These are phyloP conservation scores for Teratosphaeria destructans DNA, from an alignment of 2,329 filamentous ascomycete genomes.

Conservation along the genomic window DNA sequence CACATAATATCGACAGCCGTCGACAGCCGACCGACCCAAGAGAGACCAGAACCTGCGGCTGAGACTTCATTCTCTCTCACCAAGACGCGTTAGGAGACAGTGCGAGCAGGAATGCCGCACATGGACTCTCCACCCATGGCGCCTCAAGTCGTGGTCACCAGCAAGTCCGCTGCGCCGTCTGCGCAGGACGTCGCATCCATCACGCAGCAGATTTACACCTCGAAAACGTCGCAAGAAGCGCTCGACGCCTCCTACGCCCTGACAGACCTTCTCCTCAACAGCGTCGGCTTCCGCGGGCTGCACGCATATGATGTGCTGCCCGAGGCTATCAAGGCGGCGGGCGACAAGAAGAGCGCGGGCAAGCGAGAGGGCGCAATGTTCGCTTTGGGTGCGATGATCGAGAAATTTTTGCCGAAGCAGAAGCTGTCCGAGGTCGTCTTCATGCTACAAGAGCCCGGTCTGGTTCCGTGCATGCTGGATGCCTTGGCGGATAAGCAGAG, in stretches of 20 bases:
- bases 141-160: conserved; percentile 36
- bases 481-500: conserved; percentile 80
- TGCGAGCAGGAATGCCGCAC: conserved; percentile 33
- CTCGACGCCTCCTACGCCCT: conserved; percentile 56
- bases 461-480: conserved; percentile 68
- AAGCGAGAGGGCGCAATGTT: conserved; percentile 89
- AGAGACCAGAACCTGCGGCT: background rate
- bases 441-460: conserved; percentile 65
- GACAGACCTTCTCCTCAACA: conserved; percentile 53
- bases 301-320: conserved; percentile 51
- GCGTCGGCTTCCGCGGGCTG: conserved; percentile 54
- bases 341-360: conserved; percentile 85
- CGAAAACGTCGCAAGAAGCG: conserved; percentile 45
- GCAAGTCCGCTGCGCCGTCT: conserved; percentile 34
- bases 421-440: conserved; percentile 72
- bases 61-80: background rate
- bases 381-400: conserved; percentile 83
- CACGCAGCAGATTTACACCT: conserved; percentile 35
- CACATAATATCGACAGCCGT: background rate
- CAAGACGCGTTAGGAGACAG: background rate
- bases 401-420: conserved; percentile 71
- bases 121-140: conserved; percentile 40
- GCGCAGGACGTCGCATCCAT: conserved; percentile 37
- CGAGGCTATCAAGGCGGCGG: conserved; percentile 64
- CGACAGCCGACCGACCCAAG: background rate